Evolutionary conservation across 371 early-diverging fungal genomes (phyloP), one percentile per base, ranked within the genome.

Genomic region (Circinella umbellata): DNA sequence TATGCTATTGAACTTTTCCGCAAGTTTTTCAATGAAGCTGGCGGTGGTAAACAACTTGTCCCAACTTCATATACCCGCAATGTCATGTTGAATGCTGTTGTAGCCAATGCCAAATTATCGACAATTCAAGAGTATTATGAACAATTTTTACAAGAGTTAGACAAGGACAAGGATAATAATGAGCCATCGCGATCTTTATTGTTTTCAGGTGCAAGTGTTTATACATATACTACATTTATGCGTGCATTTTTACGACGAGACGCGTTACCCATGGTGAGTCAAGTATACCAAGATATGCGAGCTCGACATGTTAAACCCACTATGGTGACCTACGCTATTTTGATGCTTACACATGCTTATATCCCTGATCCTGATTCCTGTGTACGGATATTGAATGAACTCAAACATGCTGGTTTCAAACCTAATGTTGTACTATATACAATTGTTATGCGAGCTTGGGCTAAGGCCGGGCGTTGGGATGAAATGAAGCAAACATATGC

Each of bases 361-460:
- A 75, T 80, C 17, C 82, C 82, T 35, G 80, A 84, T 68, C 84
- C 84, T 15, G 68, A 80, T 38, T 63, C 80, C 6, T 84, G 84
- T 47, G 51, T 48, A 4, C 54, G 66, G 35, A 84, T 84, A 5
- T 62, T 81, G 37, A 38, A 72, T 4, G 77, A 81, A 62, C 61
- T 84, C 34, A 80, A 74, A 48, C 64, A 51, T 0, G 66, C 59
- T 34, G 68, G 69, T 3, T 34, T 82, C 36, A 63, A 76, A 47
- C 48, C 75, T 1, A 84, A 81, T 66, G 80, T 72, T 39, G 77
- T 77, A 3, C 37, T 73, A 10, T 84, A 84, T 67, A 84, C 80
- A 17, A 84, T 84, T 66, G 69, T 76, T 2, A 82, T 84, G 78
- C 75, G 81, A 35, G 82, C 82, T 3, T 84, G 80, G 80, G 82